phyloP scores from a whole-genome alignment of 1,284 basidiomycete species.

The Austroboletus niveus region DNA sequence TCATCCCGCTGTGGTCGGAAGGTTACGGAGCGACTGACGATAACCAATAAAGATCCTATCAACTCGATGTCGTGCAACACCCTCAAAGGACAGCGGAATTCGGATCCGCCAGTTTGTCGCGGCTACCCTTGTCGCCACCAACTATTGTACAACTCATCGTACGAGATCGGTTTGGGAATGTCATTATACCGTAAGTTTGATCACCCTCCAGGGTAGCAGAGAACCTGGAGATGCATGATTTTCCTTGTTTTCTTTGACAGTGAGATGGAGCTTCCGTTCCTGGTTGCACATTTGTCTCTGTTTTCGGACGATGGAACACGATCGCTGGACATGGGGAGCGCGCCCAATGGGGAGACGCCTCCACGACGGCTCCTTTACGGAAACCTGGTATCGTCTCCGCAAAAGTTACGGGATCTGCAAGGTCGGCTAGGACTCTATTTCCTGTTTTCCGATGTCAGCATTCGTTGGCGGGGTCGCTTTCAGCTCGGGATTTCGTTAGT shows the following conservation, averaged over 20 bases:
- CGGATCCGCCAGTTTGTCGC: conserved; percentile 68
- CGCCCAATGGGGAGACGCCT: conserved; percentile 43
- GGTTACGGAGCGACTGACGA: conserved; percentile 20
- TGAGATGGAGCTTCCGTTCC: conserved; percentile 78
- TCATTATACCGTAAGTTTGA: conserved; percentile 63
- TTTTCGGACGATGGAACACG: conserved; percentile 59
- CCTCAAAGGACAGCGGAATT: conserved; percentile 79
- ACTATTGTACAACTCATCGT: conserved; percentile 76
- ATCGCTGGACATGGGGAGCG: conserved; percentile 55
- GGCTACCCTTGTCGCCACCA: conserved; percentile 79
- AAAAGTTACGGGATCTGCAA: conserved; percentile 73
- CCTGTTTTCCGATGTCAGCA: conserved; percentile 86
- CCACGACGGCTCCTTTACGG: conserved; percentile 75
- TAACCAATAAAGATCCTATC: conserved; percentile 54
- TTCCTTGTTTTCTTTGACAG: conserved; percentile 38
- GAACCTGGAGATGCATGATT: conserved; percentile 23
- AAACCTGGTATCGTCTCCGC: conserved; percentile 77
- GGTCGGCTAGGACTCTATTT: conserved; percentile 81
- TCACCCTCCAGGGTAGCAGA: conserved; percentile 20
- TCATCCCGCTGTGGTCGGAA: conserved; percentile 3
- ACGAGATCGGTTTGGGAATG: conserved; percentile 64
- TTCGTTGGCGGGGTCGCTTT: conserved; percentile 75
- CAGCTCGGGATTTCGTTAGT: conserved; percentile 73
- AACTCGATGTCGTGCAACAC: conserved; percentile 77
- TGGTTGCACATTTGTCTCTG: conserved; percentile 76